Base-by-base conservation (phyloP, 805 yeast genomes). In the Saccharomyces paradoxus region DNA sequence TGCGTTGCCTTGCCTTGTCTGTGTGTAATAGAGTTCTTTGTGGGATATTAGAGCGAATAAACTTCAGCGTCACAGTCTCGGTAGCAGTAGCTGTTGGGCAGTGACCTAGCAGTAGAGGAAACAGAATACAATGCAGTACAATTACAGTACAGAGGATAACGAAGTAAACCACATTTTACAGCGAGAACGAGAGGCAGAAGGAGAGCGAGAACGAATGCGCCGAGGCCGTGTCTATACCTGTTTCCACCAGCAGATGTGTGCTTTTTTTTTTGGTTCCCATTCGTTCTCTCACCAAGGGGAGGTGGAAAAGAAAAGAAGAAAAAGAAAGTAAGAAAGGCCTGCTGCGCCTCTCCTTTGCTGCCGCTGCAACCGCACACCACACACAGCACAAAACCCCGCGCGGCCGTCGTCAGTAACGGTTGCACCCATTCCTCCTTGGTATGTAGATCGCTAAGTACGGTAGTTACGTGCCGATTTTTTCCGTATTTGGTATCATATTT, bases 401-500 rank as follows among this genome's bases (percentile, higher is more conserved):
- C 53, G 48, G 22, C 30, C 46, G 26, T 44, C 48, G 37, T 50
- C 58, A 24, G 29, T 44, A 14, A 24, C 31, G n/a, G 12, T 50
- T 32, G 13, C 44, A 37, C 44, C 44, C 13, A 46, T 51, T 49
- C 50, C 53, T 17, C 50, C 14, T 12, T 41, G 32, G 13, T 14
- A n/a, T 13, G 26, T 9, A 2, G 30, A 37, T 24, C 32, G 21
- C 49, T 14, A 13, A 29, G 8, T 12, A 37, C 44, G 50, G 14
- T 52, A 37, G 17, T 2, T 22, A 58, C 41, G 41, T 50, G 47
- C 12, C 48, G 48, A 27, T 46, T 24, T 24, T 47, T 53, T 32
- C 46, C 30, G 53, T 51, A 28, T 56, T 41, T 6, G 55, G 51
- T 27, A 53, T 14, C 17, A 31, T 26, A 13, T 29, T 29, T 29